Base-by-base conservation (phyloP, 2,329 filamentous ascomycete genomes). In the Thielaviopsis musarum region DNA sequence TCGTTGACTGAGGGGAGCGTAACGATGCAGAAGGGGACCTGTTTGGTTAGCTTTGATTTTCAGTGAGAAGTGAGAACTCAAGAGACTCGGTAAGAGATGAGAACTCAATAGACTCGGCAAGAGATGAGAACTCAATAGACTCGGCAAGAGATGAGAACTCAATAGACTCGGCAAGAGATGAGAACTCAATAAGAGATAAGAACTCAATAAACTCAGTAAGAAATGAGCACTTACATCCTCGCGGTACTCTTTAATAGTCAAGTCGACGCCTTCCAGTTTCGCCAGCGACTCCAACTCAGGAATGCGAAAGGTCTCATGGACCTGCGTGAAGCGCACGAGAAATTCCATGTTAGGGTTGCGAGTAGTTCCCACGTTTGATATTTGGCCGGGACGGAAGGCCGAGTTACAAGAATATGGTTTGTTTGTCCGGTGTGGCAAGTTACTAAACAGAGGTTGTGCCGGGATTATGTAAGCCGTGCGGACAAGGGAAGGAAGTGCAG, bases 1-100 rank as follows among this genome's bases (percentile, higher is more conserved):
- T 81, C 80, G 22, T 77, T 75, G 63, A 78, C 75, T 51, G 86
- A 82, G 45, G 79, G 76, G 15, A 96, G 76, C 55, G 76, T 77
- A 57, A 95, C 77, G 61, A 95, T 74, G 69, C 88, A 94, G 68
- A 91, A 93, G 49, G 93, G 93, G 51, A 89, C 90, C 88, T 95
- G 9, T 13, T 17, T 17, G 3, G 26, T 28, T 28, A 28, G 26
- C 7, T 28, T n/a, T n/a, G n/a, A n/a, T n/a, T n/a, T n/a, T n/a
- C n/a, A n/a, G n/a, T n/a, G n/a, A n/a, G n/a, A n/a, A n/a, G n/a
- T n/a, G n/a, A n/a, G n/a, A n/a, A n/a, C n/a, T n/a, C n/a, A n/a
- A n/a, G n/a, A n/a, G n/a, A n/a, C n/a, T n/a, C n/a, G n/a, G n/a
- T n/a, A n/a, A n/a, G n/a, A n/a, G n/a, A n/a, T n/a, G n/a, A n/a